Evolutionary conservation across 176 grass and related monocot species (phyloP), one percentile per base, ranked within the genome.

Genomic region (Cymbopogon citratus): DNA sequence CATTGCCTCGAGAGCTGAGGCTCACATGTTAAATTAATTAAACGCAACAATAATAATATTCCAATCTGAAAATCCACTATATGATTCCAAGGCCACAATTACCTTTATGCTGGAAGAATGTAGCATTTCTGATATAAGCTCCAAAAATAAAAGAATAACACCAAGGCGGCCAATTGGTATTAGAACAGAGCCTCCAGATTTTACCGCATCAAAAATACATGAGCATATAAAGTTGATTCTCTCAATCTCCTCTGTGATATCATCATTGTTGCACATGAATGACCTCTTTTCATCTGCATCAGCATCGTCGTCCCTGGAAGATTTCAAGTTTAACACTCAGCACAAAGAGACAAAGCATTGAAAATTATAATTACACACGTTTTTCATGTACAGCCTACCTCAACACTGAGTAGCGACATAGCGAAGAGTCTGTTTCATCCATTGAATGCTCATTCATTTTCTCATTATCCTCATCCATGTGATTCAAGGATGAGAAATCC

Each of bases 131-230:
- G 74, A 89, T 76, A 98, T 84, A 79, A 86, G 82, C 76, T 98
- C 95, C 79, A 98, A 74, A 80, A 98, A 76, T 76, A 84, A 66
- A 41, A 94, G 83, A 80, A 91, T 63, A 63, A 78, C 67, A 60
- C 88, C 92, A 86, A 89, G 78, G 48, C 86, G 88, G 15, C 84
- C 77, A 76, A 87, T 82, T 67, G 90, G 92, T 75, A 94, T 86
- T 65, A 98, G 85, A 89, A 92, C 90, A 49, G 92, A 92, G 87
- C 95, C 95, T 63, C 90, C 95, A 82, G 80, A 86, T 76, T 92
- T 76, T 64, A 93, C 71, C 23, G 95, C 90, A 76, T 91, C 78
- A 2, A 85, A 81, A 27, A 93, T 94, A 78, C 92, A 93, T 62
- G 92, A 94, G 79, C 88, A 93, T 85, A 98, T 86, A 66, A 90